phyloP scores from a whole-genome alignment of 2,329 filamentous ascomycete species.

The Xylaria sp. region DNA sequence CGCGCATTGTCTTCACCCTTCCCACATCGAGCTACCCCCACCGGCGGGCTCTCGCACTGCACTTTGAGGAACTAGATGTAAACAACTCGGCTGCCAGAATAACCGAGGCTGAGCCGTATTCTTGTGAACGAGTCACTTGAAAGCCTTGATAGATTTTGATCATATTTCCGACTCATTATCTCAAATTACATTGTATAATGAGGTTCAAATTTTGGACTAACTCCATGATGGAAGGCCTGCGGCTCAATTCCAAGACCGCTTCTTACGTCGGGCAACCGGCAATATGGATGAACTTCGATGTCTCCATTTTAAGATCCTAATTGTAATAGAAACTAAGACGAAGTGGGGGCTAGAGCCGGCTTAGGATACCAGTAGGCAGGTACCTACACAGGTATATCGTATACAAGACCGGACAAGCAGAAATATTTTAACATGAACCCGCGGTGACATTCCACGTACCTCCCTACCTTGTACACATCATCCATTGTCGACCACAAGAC shows the following conservation, averaged over 20 bases:
- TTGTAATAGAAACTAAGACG: constrained; percentile 13
- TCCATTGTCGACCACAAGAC: background rate
- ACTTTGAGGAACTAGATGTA: background rate
- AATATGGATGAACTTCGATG: background rate
- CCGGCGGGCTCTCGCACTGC: background rate
- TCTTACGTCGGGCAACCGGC: background rate
- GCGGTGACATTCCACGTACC: background rate
- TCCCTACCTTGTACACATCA: background rate
- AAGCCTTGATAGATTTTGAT: background rate
- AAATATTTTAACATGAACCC: background rate
- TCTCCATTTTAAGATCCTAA: constrained; percentile 7
- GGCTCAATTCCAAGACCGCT: background rate
- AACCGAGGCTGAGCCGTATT: background rate
- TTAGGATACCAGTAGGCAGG: constrained; percentile 10
- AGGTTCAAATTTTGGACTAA: too few species aligned
- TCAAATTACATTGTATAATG: too few species aligned
- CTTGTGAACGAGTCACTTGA: background rate
- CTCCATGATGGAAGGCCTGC: background rate
- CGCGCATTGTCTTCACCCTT: constrained; percentile 14
- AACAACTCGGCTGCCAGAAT: background rate
- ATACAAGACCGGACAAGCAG: too few species aligned
- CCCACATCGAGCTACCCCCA: background rate
- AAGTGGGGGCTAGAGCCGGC: constrained; percentile 13
- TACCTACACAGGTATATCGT: too few species aligned
- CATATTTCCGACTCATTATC: too few species aligned